Base-by-base conservation (phyloP, 2,329 filamentous ascomycete species). In the Claviceps humidiphila region DNA sequence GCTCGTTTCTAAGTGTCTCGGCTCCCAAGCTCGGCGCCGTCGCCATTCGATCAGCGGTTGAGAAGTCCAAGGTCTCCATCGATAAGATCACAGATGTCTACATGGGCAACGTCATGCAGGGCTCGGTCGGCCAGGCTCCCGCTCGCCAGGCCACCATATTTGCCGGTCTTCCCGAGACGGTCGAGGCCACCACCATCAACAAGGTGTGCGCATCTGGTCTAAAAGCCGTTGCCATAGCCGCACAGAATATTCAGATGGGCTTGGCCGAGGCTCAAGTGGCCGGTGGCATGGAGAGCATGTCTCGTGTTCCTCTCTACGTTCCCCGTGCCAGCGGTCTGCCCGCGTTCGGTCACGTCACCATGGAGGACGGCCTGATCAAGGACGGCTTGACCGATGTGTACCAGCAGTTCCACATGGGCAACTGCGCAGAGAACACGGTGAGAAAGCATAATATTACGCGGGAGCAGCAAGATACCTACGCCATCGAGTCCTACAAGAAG, bases 241-340 rank as follows among this genome's bases (percentile, higher is more conserved):
- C 91, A 1, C 89, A 95, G 64, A 93, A 95, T 64, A 95, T 97
- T 60, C 88, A 96, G 69, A 79, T 98, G 11, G 91, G 93, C 5
- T 77, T 95, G 9, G 81, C 89, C 16, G 87, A 95, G 62, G 90
- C 87, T 0, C 87, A 95, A 66, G 77, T 97, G 7, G 93, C 93
- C 1, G 93, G 93, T 56, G 93, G 93, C 51, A 96, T 98, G 87
- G 93, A 98, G 73, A 96, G 88, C 70, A 98, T 98, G 93, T 88
- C 87, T 5, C 80, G 86, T 41, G 89, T 95, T 4, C 93, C 93
- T 2, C 94, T 94, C 70, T 97, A 96, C 65, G 72, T 94, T 34
- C 82, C 86, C 7, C 82, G 93, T 37, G 81, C 89, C n/a, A 88
- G 82, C 62, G 80, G 85, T 56, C 75, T 93, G 59, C 87, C 90